Evolutionary conservation across 2,329 filamentous ascomycete genomes (phyloP), one percentile per base, ranked within the genome.

Genomic region (Dichotomopilus funicola): DNA sequence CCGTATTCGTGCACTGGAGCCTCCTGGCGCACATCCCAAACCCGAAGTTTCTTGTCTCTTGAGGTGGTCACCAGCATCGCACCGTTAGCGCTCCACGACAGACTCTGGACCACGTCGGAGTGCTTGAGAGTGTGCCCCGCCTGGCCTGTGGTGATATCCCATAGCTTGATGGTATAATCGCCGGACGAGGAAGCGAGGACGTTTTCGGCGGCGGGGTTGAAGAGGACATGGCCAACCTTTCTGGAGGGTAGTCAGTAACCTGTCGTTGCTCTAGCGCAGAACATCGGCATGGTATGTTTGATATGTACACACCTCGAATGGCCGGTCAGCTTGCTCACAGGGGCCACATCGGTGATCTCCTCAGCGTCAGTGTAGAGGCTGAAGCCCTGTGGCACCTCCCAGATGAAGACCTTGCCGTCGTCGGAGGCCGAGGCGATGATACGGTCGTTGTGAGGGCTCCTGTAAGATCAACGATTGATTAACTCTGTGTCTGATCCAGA

Each of bases 11-110:
- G 88, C 5, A 87, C 88, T 11, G 91, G 83, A 72, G 82, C 87
- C 74, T 97, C 88, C 76, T 96, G 91, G 68, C 94, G 87, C 57
- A 92, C 90, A 78, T 99, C 94, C 94, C 94, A 99, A 61, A 97
- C 86, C 59, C 94, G 87, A 61, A 99, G 80, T 78, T 96, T 96
- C 86, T 99, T 99, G 81, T 99, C 94, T 67, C 94, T 84, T 59
- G 91, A 96, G 7, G 94, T 97, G 6, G 94, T 97, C 49, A 88
- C 91, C 58, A 99, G 75, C 70, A 94, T 79, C 55, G 85, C 85
- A 58, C 94, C 94, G 64, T 88, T 87, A 61, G 91, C 90, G 72
- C 89, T 96, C 92, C 92, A 99, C 35, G 92, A 95, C 66, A 97
- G 78, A 60, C 90, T 95, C 73, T 97, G 94, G 41, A 97, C 88